Conservation (phyloP, 140 eudicot species). For the Ambrosia hybrid region DNA sequence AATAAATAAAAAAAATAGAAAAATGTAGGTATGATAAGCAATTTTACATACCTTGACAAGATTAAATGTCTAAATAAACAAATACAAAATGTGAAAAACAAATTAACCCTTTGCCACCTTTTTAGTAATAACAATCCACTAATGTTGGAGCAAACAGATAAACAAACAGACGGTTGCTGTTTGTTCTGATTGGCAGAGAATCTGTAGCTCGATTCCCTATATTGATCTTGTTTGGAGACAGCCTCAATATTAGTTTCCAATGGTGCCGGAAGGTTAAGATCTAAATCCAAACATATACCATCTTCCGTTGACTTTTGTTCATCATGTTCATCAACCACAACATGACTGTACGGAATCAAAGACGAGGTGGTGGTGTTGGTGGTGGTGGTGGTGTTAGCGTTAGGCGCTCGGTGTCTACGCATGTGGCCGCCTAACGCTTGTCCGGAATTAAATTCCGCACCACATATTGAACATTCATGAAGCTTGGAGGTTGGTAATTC, state of each 20-base stretch:
- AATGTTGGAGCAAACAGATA: constrained; percentile 54
- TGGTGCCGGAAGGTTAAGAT: constrained; percentile 96
- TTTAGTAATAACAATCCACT: constrained; percentile 71
- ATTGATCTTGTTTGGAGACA: constrained; percentile 26
- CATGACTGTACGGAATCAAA: constrained; percentile 33
- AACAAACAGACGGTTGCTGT: constrained; percentile 46
- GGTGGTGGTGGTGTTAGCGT: constrained; percentile 23
- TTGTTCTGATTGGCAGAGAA: constrained; percentile 38
- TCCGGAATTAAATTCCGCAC: constrained; percentile 81
- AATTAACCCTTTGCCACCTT: constrained; percentile 31
- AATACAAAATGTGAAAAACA: constrained; percentile 15
- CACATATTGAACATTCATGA: constrained; percentile 62
- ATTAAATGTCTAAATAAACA: constrained; percentile 17
- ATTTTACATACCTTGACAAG: constrained; percentile 38
- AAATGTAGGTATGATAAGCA: constrained; percentile 31
- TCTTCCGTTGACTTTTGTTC: constrained; percentile 26
- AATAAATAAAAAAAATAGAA: neutral
- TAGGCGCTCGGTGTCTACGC: constrained; percentile 74
- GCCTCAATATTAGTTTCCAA: constrained; percentile 31
- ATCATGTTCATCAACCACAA: neutral
- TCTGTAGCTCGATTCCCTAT: constrained; percentile 33
- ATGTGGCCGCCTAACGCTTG: constrained; percentile 98
- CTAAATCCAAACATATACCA: constrained; percentile 50
- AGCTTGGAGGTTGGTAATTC: constrained; percentile 35
- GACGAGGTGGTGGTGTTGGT: constrained; percentile 30